These are phyloP conservation scores for Centrapalus pauciflorus DNA, from an alignment of 129 eudicot genomes.

Conservation along the genomic window DNA sequence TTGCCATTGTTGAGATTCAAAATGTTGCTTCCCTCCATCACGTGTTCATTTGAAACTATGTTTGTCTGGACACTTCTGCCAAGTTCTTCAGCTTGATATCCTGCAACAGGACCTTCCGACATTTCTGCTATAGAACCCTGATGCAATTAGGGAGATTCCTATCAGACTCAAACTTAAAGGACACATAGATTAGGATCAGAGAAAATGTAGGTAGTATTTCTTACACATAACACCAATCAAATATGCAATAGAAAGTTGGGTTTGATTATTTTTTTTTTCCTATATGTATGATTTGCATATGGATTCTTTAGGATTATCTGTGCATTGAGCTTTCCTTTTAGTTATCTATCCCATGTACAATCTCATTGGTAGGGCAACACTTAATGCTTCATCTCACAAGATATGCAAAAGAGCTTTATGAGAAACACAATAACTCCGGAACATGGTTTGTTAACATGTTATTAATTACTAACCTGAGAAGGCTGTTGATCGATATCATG, in stretches of 20 bases:
- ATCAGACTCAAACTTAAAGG: constrained; percentile 2
- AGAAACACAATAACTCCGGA: not conserved
- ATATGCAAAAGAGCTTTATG: not conserved
- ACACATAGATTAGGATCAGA: not conserved
- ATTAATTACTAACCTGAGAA: constrained; percentile 43
- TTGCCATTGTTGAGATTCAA: constrained; percentile 34
- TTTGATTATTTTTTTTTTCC: no score
- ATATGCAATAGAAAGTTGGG: not conserved
- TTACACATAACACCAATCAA: not conserved
- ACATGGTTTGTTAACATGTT: not conserved
- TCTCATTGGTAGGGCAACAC: not conserved
- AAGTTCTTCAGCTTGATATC: constrained; percentile 20
- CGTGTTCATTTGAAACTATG: no score
- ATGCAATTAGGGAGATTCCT: constrained; percentile 15
- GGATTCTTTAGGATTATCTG: not conserved
- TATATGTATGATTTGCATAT: not conserved
- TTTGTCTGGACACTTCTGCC: constrained; percentile 11
- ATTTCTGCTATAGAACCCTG: constrained; percentile 36
- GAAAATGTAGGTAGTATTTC: not conserved
- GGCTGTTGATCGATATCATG: constrained; percentile 25
- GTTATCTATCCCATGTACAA: not conserved
- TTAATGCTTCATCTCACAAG: no score
- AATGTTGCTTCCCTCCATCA: constrained; percentile 39
- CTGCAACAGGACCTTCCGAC: constrained; percentile 5
- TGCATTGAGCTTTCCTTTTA: not conserved